Evolutionary conservation across 129 eudicot species (phyloP).

Genomic region (Pittosporum tobira): DNA sequence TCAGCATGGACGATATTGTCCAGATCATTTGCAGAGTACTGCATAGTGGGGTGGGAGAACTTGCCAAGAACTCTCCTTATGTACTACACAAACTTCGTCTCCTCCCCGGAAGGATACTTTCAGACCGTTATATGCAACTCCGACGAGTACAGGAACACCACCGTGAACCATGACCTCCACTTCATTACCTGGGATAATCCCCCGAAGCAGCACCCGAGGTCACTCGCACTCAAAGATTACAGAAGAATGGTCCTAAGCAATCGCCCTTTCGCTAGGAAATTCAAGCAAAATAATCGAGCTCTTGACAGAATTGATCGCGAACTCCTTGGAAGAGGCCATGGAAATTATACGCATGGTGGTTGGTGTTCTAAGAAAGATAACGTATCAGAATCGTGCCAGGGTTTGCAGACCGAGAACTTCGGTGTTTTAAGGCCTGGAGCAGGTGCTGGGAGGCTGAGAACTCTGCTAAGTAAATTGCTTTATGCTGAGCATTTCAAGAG

Average conservation of each 20-base stretch:
- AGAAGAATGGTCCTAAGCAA: conserved; percentile 60
- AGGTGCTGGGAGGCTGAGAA: conserved; percentile 32
- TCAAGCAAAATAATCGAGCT: conserved; percentile 63
- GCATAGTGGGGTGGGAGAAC: conserved; percentile 79
- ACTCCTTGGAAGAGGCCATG: conserved; percentile 38
- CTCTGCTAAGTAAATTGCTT: conserved; percentile 42
- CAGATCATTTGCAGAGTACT: conserved; percentile 77
- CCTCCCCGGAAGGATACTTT: conserved; percentile 91
- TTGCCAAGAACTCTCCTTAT: conserved; percentile 87
- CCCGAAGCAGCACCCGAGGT: conserved; percentile 88
- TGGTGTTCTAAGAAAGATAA: conserved; percentile 45
- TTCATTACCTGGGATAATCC: conserved; percentile 93
- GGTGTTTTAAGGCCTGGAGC: conserved; percentile 21
- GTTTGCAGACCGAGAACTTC: conserved; percentile 7
- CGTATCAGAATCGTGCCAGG: not conserved
- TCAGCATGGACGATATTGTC: conserved; percentile 93
- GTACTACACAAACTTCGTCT: conserved; percentile 90
- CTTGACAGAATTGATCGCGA: conserved; percentile 72
- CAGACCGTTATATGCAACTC: conserved; percentile 92
- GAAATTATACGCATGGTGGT: conserved; percentile 53
- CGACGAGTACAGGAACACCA: conserved; percentile 60
- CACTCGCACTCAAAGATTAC: conserved; percentile 63
- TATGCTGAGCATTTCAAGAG: conserved; percentile 28
- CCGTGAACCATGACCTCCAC: conserved; percentile 87
- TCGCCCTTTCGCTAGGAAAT: conserved; percentile 86